Evolutionary conservation across 139 green algal genomes (phyloP), one percentile per base, ranked within the genome.

Genomic region (Chlamydomonas incerta): DNA sequence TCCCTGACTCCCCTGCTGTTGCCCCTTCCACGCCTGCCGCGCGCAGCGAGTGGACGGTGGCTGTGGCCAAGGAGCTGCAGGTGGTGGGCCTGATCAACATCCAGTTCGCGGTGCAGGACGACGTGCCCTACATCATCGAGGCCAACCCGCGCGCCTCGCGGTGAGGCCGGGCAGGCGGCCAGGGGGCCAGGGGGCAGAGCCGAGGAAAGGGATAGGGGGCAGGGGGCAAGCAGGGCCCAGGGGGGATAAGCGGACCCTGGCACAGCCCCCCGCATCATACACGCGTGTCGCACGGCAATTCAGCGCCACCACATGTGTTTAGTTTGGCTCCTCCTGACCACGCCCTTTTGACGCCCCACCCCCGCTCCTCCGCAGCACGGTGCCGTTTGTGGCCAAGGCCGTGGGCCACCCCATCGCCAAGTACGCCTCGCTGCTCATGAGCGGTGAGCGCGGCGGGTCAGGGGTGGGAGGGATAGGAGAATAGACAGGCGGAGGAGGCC

Each of bases 41-140:
- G 26, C 41, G 3, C 63, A 83, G 77, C 37, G 37, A 41, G 3
- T 99, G 96, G 98, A 99, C 97, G 0, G 83, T 91, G 57, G 91
- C 94, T 74, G 90, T 99, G 23, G 97, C 97, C 17, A 93, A 93
- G 76, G 95, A 91, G 76, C 96, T 99, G 20, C 93, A 95, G 9
- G 98, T 99, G 63, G 91, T 99, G 23, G 98, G 98, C 17, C 94
- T 99, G 50, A 98, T 99, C 92, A 99, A 99, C 93, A 97, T 99
- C 85, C 98, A 99, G 94, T 99, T 99, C 81, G 96, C 95, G 24
- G 92, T 99, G 31, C 90, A 96, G 87, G 94, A 93, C 74, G 90
- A 95, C 21, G 72, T 91, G 28, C 92, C 97, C 29, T 99, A 99
- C 93, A 99, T 99, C 91, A 99, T 99, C 66, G 98, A 99, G 90